Percentiles rank a stretch among this genome's conserved stretches.
phyloP scores from a whole-genome alignment of 352 stramenopile genomes.

The Phytopythium boreale region DNA sequence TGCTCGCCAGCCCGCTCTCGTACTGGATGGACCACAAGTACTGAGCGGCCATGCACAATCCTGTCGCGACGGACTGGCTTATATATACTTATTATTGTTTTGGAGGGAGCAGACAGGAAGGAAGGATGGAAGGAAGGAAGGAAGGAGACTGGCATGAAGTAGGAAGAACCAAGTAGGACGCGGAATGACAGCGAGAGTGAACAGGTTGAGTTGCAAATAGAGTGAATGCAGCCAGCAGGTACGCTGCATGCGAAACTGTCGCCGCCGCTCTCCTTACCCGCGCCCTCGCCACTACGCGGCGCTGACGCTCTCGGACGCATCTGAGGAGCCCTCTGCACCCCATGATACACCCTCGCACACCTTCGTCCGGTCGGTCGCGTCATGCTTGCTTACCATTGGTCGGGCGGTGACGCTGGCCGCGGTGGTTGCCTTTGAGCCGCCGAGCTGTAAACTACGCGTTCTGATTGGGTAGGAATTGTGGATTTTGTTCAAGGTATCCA shows the following conservation, averaged over 20 bases:
- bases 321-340: too few species aligned
- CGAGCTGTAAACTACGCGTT: not conserved
- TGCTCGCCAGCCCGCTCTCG: slow-evolving; percentile 58
- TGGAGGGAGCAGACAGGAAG: not conserved
- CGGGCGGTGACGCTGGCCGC: not conserved
- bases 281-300: not conserved
- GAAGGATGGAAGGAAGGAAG: too few species aligned
- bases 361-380: not conserved
- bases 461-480: not conserved
- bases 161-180: too few species aligned
- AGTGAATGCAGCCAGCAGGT: not conserved
- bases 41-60: slow-evolving; percentile 16
- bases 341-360: not conserved
- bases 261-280: not conserved
- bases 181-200: too few species aligned
- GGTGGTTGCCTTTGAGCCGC: not conserved
- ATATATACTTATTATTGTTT: slow-evolving; percentile 1
- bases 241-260: not conserved
- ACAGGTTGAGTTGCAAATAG: too few species aligned
- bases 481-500: not conserved
- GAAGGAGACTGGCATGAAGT: slow-evolving; percentile 1
- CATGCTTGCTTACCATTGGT: not conserved
- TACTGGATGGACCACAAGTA: slow-evolving; percentile 82
- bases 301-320: not conserved
- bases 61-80: not conserved